Base-by-base conservation (phyloP, 192 early-diverging fungal genomes). In the Coemansia sp. region DNA sequence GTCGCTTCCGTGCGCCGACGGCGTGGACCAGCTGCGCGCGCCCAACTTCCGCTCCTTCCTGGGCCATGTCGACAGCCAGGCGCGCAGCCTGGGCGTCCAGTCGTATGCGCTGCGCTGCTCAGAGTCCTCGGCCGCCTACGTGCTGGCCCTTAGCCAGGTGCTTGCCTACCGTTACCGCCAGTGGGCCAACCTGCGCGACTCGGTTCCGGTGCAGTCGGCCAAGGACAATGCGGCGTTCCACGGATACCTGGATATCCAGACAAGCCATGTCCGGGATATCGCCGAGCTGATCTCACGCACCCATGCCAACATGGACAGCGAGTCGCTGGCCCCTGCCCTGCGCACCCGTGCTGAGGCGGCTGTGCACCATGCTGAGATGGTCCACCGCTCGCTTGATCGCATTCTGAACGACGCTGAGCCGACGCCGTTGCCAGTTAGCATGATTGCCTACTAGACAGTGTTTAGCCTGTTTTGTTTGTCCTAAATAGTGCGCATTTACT, bases 161-260 rank as follows among this genome's bases (percentile, higher is more conserved):
- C 80, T 90, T 22, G 86, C 86, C 8, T 95, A 93, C 70, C 73
- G 92, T 43, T 81, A 86, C 67, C 82, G 89, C 19, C 92, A 94
- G 62, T 94, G 92, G 92, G 84, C 80, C 60, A 90, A 92, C 60
- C 84, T 90, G 26, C 91, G 90, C 68, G 85, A 88, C 69, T 90
- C 92, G 48, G 88, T 91, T 43, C 84, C 89, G 40, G 86, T 90
- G 55, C 76, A 90, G 62, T 83, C 86, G 2, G 59, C 62, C 12
- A 83, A 87, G 83, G 50, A 92, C 87, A 70, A 88, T 83, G 68
- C 77, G 83, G 51, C 57, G 38, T 26, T 83, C 83, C 8, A 83
- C 81, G 39, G 70, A 83, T 46, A 75, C 64, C 38, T 83, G 81
- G 52, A 90, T 86, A 68, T 68, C 70, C 57, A 79, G 80, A 58